phyloP scores from a whole-genome alignment of 352 stramenopile genomes.

The Halophytophthora batemanensis region DNA sequence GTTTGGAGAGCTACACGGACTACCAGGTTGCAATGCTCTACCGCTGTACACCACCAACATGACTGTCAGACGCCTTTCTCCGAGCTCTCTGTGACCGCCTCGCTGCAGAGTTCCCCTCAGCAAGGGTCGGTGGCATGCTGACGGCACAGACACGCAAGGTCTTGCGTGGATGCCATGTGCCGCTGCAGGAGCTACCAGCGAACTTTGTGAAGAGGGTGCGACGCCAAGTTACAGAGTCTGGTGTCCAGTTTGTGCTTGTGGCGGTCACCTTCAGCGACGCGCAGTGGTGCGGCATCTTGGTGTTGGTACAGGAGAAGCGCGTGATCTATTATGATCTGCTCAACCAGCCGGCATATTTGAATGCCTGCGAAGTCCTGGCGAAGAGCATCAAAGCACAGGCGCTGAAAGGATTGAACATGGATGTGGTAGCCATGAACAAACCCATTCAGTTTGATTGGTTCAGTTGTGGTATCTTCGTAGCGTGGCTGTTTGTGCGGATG shows the following conservation, averaged over 20 bases:
- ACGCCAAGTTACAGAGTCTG: neutral
- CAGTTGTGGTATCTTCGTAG: slow-evolving; percentile 17
- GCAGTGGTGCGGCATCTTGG: slow-evolving; percentile 10
- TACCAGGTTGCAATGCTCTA: neutral
- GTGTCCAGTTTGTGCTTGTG: neutral
- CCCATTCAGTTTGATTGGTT: slow-evolving; percentile 12
- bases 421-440: slow-evolving; percentile 9
- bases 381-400: neutral
- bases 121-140: neutral
- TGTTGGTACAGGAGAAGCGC: neutral
- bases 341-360: slow-evolving; percentile 3
- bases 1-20: neutral
- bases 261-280: slow-evolving; percentile 5
- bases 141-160: neutral
- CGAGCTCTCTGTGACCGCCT: neutral
- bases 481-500: slow-evolving; percentile 14
- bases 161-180: no score
- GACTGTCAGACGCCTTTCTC: neutral
- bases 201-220: neutral
- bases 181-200: no score
- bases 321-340: slow-evolving; percentile 10
- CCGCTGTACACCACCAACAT: neutral
- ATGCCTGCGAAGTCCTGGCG: neutral
- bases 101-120: neutral
- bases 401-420: neutral